Evolutionary conservation across 805 yeast genomes (phyloP), one percentile per base, ranked within the genome.

Genomic region (Sungouiozyma ichnusensis): DNA sequence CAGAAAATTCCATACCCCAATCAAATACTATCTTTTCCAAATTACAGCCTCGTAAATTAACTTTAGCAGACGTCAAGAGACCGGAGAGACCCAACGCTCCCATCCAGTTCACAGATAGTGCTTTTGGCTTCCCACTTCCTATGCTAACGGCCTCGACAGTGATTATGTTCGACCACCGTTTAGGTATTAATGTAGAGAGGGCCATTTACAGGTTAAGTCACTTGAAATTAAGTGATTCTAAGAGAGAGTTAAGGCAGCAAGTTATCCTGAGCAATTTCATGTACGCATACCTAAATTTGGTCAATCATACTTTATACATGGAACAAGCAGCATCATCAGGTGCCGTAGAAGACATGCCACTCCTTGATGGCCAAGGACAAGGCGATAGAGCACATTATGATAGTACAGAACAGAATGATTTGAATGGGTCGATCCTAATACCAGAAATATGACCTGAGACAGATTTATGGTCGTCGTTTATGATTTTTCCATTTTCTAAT

Each of bases 281-380:
- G 98, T 92, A 92, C 58, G 90, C 97, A 0, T 92, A 92, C 63
- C 72, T 92, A 68, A 90, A 92, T 57, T 69, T 92, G 62, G 95
- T 92, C 43, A 94, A 90, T 61, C 97, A 90, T 58, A 88, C 90
- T 14, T 67, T 83, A 50, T 85, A 81, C 60, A 62, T 84, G 47
- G 90, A 83, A 53, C 85, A 79, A 46, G 60, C 68, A 46, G 73
- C 68, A 36, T 29, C 72, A 68, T 39, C 24, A 65, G 52, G 40
- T 45, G 35, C 17, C 37, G 39, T 31, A 37, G 42, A 31, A 33
- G 42, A 27, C 35, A 33, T 16, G 24, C 37, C 37, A 27, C 33
- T 37, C 19, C 39, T 29, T 15, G 37, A 33, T 3, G 35, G 17
- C 34, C 45, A 6, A 15, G n/a, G 16, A 18, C 16, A 32, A 15